Evolutionary conservation across 1,139 yeast species (phyloP), one percentile per base, ranked within the genome.

Genomic region (Saccharomyces hybrid): DNA sequence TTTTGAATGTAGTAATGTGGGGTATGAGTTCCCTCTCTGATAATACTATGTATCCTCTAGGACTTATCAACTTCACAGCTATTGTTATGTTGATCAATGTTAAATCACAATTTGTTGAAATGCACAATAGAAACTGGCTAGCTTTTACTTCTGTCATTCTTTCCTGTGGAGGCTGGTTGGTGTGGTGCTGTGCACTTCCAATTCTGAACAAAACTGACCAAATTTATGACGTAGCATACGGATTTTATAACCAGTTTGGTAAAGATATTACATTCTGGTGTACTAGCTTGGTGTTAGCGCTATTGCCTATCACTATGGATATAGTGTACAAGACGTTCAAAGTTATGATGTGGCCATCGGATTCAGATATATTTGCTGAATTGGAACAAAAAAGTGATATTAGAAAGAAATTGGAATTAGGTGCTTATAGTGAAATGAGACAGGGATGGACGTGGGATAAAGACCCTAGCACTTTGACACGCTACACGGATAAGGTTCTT

Each of bases 221-320:
- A 0, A 87, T 88, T 19, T 93, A 83, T 69, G 87, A 81, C 68
- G 97, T 88, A 3, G 76, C 78, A 11, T 77, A 81, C 60, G 95
- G 93, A 0, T 75, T 93, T 51, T 73, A 79, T 52, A 71, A 79
- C 54, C 80, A 81, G 50, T 90, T 89, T 75, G 99, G 99, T 11
- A 72, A 63, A 24, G 97, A 93, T 66, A 70, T 77, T 24, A 78
- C 88, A 1, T 93, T 93, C 83, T 93, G 99, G 99, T 87, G 90
- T 0, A 71, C 88, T 0, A 73, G 88, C 34, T 65, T 89, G 38
- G 77, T 81, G 1, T 66, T 85, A 12, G 70, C 77, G 4, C 74
- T 81, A 0, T 71, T 87, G 52, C 86, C 91, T 1, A 62, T 87
- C 8, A 71, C 84, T 49, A 73, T 87, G 60, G 98, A 93, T 66